Percentiles rank a stretch among this genome's conserved stretches.
Conservation (phyloP, 1,284 basidiomycete species). For the Fomitopsis palustris region DNA sequence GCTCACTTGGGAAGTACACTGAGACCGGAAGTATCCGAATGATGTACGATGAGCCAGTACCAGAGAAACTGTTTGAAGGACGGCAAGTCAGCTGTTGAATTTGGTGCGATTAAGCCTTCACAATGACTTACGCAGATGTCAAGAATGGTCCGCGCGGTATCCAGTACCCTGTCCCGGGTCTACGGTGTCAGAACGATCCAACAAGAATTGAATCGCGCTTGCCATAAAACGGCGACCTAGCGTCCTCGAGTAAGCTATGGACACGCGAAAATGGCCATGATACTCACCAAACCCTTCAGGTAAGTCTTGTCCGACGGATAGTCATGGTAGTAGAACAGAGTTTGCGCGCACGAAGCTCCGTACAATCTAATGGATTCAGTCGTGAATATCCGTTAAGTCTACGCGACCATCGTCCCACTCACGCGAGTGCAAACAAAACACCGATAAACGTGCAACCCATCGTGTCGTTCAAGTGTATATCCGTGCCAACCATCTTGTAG, state of each 20-base stretch:
- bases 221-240: not conserved
- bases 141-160: slow-evolving; percentile 1
- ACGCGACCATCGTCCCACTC: not conserved
- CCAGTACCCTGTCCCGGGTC: not conserved
- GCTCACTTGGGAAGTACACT: not conserved
- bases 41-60: not conserved
- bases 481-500: not conserved
- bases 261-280: not conserved
- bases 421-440: slow-evolving; percentile 3
- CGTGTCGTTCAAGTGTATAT: slow-evolving; percentile 3
- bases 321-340: slow-evolving; percentile 1
- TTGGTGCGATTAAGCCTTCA: too few species aligned
- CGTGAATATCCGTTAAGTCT: not conserved
- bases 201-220: not conserved
- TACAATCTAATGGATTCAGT: not conserved
- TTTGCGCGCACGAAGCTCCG: slow-evolving; percentile 5
- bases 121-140: slow-evolving; percentile 5
- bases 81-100: too few species aligned
- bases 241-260: not conserved
- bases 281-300: slow-evolving; percentile 3
- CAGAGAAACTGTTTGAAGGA: slow-evolving; percentile 7
- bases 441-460: slow-evolving; percentile 7
- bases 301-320: slow-evolving; percentile 1
- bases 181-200: not conserved
- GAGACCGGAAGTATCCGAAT: not conserved